Evolutionary conservation across 495 filamentous ascomycete genomes (phyloP), one percentile per base, ranked within the genome.

Genomic region (Tuber melanosporum): DNA sequence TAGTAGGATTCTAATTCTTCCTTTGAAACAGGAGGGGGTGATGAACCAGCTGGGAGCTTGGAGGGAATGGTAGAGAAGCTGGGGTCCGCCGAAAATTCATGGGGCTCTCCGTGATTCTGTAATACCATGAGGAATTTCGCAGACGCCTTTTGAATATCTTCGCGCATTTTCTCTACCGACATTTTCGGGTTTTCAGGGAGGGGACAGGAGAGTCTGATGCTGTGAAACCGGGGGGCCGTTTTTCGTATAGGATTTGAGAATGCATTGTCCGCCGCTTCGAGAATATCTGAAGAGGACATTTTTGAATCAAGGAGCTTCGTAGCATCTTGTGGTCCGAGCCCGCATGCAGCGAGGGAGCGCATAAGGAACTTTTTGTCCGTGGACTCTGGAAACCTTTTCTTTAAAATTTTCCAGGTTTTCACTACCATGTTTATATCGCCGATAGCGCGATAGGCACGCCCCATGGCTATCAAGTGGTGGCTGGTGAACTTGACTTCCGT

Each of bases 61-160:
- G 57, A 66, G 57, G 57, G 57, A 66, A 66, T 66, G 57, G 57
- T 66, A 5, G 57, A 66, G 26, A 66, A 66, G 36, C 32, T 12
- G 14, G 57, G 57, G 26, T 66, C 57, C 26, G 57, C 57, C 14
- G 57, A 32, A 66, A 66, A 66, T 36, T 66, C 57, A 36, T 66
- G 36, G 57, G 57, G 57, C 6, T 66, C 26, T 32, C 14, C 14
- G 57, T 66, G 32, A 66, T 19, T 66, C 26, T 66, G 57, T 7
- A 66, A 15, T 4, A 14, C 57, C 14, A 17, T 2, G 14, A 66
- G 57, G 57, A 66, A 66, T 17, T 66, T 66, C 36, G 26, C 57
- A 3, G 26, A 66, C 26, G 57, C 57, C 57, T 66, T 66, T 66
- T 66, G 57, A 66, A 66, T 36, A 66, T 66, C 57, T 66, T 66